Evolutionary conservation across 805 yeast genomes (phyloP).

Genomic region (Candida broadrunensis): DNA sequence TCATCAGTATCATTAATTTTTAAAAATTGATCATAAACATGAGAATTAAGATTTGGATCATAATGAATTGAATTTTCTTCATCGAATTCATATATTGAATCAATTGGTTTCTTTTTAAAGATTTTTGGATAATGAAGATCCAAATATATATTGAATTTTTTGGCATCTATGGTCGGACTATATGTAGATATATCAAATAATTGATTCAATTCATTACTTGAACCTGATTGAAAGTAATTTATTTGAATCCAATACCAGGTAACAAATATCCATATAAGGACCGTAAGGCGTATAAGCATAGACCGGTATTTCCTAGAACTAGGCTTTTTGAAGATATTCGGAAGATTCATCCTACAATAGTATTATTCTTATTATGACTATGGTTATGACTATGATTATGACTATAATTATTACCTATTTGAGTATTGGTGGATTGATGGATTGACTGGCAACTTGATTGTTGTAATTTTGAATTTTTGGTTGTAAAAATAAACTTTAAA

Average conservation of each 20-base stretch:
- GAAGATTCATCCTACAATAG: too few relatives aligned
- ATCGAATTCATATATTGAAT: not conserved
- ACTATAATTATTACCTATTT: too few relatives aligned
- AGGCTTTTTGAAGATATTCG: not conserved
- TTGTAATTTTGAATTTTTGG: too few relatives aligned
- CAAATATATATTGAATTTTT: too few relatives aligned
- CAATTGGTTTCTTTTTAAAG: not conserved
- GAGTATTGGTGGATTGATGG: too few relatives aligned
- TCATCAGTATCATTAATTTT: not conserved
- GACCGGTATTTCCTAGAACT: not conserved
- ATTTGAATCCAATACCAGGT: not conserved
- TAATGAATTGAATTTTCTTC: not conserved
- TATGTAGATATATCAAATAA: not conserved
- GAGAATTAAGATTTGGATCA: constrained; percentile 1
- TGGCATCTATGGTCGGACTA: not conserved
- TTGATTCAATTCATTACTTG: not conserved
- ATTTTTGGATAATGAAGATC: not conserved
- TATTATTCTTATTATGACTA: too few relatives aligned
- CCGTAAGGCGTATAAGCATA: not conserved
- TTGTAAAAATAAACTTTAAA: too few relatives aligned
- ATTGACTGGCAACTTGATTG: too few relatives aligned
- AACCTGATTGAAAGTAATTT: not conserved
- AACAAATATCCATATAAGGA: not conserved
- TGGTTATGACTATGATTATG: too few relatives aligned
- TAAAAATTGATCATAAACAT: constrained; percentile 3